Conservation (phyloP, 306 rosid genomes). For the Quercus glauca region DNA sequence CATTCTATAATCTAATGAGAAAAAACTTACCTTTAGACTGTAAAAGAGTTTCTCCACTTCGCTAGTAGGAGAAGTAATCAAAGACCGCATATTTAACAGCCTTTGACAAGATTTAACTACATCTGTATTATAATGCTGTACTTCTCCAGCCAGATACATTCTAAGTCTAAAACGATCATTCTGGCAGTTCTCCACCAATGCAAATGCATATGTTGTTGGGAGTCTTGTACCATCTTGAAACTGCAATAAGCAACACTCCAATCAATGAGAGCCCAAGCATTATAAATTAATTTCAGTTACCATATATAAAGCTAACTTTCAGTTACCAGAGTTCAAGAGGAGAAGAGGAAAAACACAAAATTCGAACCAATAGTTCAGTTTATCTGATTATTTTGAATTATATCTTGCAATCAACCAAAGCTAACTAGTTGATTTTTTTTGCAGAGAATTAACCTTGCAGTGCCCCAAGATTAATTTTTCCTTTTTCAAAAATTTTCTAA, state of each 20-base stretch:
- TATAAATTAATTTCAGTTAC: neutral
- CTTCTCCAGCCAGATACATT: constrained; percentile 75
- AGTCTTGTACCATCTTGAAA: constrained; percentile 40
- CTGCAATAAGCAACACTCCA: constrained; percentile 36
- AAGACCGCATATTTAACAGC: constrained; percentile 49
- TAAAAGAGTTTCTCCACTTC: constrained; percentile 54
- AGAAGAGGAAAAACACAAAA: neutral
- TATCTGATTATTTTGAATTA: neutral
- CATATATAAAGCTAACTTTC: neutral
- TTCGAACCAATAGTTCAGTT: neutral
- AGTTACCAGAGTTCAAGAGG: neutral
- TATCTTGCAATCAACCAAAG: neutral
- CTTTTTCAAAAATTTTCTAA: neutral
- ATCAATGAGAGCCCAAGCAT: constrained; percentile 13
- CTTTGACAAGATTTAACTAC: constrained; percentile 48
- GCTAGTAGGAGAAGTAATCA: constrained; percentile 44
- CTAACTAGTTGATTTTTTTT: neutral
- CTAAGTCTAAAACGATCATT: constrained; percentile 54
- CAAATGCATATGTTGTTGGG: constrained; percentile 73
- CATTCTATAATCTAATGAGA: neutral
- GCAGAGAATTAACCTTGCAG: neutral
- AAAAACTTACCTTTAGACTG: constrained; percentile 63
- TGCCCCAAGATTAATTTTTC: neutral
- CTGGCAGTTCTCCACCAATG: constrained; percentile 70
- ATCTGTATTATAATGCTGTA: constrained; percentile 39